phyloP scores from a whole-genome alignment of 2,329 filamentous ascomycete genomes.

The Fonsecaea pugnacius region DNA sequence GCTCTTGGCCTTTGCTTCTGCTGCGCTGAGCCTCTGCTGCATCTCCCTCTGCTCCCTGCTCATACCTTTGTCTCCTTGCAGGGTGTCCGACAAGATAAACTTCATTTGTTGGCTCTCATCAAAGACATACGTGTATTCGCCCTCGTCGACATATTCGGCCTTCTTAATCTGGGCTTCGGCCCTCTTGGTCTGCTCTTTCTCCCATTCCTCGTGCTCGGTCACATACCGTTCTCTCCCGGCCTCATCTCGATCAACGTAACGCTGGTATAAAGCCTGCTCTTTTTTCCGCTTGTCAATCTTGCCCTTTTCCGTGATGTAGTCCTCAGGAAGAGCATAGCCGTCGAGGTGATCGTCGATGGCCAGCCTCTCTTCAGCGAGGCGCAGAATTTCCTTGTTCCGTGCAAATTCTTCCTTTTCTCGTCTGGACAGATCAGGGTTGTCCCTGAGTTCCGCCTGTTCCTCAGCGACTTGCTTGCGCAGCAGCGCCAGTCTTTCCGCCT shows the following conservation, averaged over 20 bases:
- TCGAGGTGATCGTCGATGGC: conserved; percentile 89
- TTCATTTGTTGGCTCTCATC: conserved; percentile 87
- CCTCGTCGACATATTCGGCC: conserved; percentile 74
- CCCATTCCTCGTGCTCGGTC: conserved; percentile 96
- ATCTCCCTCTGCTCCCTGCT: conserved; percentile 79
- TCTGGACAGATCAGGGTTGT: conserved; percentile 74
- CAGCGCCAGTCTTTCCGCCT: conserved; percentile 82
- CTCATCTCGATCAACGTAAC: conserved; percentile 85
- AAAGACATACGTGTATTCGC: conserved; percentile 90
- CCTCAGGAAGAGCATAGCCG: conserved; percentile 90
- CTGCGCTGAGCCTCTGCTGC: conserved; percentile 80
- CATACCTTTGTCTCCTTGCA: conserved; percentile 73
- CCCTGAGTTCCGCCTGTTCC: conserved; percentile 78
- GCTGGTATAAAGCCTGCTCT: conserved; percentile 84
- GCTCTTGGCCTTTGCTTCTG: conserved; percentile 81
- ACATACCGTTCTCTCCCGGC: conserved; percentile 86
- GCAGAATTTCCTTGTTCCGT: conserved; percentile 80
- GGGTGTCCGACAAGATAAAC: conserved; percentile 74
- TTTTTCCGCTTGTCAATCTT: conserved; percentile 87
- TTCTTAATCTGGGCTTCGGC: conserved; percentile 83
- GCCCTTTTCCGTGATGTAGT: conserved; percentile 92
- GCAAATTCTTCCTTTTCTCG: conserved; percentile 86
- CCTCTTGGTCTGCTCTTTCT: conserved; percentile 83
- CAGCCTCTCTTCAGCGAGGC: conserved; percentile 80
- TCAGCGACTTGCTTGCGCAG: conserved; percentile 87